Percentiles rank a stretch among this genome's conserved stretches.
Conservation (phyloP, 805 yeast species). For the Myxozyma neotropica region DNA sequence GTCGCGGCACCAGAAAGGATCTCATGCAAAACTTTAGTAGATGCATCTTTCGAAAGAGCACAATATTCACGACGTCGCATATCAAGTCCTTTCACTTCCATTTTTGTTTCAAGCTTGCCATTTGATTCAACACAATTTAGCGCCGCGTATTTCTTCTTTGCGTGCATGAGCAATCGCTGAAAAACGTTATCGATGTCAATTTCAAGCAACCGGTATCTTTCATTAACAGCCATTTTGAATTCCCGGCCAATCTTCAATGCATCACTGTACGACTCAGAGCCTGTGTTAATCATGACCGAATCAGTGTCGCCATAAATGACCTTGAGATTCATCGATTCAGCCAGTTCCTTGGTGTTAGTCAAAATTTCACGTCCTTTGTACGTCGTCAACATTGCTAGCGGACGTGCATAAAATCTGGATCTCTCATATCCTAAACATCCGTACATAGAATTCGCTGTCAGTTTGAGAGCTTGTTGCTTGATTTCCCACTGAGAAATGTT, state of each 20-base stretch:
- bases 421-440: constrained; percentile 94
- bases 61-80: constrained; percentile 97
- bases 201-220: constrained; percentile 81
- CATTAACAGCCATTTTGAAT: constrained; percentile 84
- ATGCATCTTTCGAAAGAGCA: constrained; percentile 86
- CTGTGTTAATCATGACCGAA: constrained; percentile 97
- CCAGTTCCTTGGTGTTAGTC: constrained; percentile 88
- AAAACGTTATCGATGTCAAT: constrained; percentile 95
- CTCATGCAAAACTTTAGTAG: constrained; percentile 71
- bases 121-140: constrained; percentile 60
- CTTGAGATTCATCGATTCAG: constrained; percentile 77
- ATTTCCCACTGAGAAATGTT: constrained; percentile 73
- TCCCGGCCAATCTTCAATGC: constrained; percentile 82
- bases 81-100: constrained; percentile 96
- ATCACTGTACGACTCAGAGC: constrained; percentile 64
- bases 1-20: constrained; percentile 75
- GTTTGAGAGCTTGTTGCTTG: constrained; percentile 91
- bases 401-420: constrained; percentile 93
- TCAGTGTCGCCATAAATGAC: constrained; percentile 99
- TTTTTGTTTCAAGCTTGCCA: constrained; percentile 58
- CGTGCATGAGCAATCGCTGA: constrained; percentile 77
- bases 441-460: constrained; percentile 99
- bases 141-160: constrained; percentile 98
- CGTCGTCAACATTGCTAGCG: constrained; percentile 93
- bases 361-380: constrained; percentile 93